Conservation (phyloP, 208 protist species). For the Leishmania martiniquensis region DNA sequence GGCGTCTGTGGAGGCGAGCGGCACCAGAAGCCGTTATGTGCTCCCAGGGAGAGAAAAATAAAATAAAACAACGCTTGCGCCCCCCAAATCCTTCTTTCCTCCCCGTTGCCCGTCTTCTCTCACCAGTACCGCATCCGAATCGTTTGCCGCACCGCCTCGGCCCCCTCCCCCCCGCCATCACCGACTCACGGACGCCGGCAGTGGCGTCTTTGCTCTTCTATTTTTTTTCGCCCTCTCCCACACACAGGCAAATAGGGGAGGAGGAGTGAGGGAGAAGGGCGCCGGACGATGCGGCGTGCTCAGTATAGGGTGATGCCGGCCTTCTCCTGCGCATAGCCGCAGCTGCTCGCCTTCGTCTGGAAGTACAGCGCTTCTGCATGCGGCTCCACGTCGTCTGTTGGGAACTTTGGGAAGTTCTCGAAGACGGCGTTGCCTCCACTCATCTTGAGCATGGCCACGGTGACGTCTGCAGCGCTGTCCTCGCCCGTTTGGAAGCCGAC, state of each 20-base stretch:
- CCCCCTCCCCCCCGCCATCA: background rate
- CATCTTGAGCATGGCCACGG: slow-evolving; percentile 41
- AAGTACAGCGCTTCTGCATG: slow-evolving; percentile 52
- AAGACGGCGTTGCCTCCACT: slow-evolving; percentile 66
- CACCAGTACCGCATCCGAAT: too few species aligned
- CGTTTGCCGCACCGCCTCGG: background rate
- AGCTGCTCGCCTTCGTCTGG: slow-evolving; percentile 51
- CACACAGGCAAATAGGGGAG: too few species aligned
- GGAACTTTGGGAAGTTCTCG: slow-evolving; percentile 90
- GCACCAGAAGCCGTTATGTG: background rate
- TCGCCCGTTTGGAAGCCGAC: slow-evolving; percentile 43
- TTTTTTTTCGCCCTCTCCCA: background rate
- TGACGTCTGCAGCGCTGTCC: slow-evolving; percentile 19
- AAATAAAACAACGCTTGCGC: background rate
- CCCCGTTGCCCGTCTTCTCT: background rate
- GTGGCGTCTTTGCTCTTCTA: too few species aligned
- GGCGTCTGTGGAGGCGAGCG: background rate
- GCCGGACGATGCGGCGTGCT: background rate
- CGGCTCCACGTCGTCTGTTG: slow-evolving; percentile 40
- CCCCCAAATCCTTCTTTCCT: background rate
- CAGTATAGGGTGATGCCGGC: slow-evolving; percentile 32
- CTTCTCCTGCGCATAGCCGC: slow-evolving; percentile 58
- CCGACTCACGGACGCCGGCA: too few species aligned
- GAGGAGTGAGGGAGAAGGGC: background rate
- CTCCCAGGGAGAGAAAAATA: background rate